phyloP scores from a whole-genome alignment of 225 moss, liverwort and hornwort species.

The Marchantia paleacea region DNA sequence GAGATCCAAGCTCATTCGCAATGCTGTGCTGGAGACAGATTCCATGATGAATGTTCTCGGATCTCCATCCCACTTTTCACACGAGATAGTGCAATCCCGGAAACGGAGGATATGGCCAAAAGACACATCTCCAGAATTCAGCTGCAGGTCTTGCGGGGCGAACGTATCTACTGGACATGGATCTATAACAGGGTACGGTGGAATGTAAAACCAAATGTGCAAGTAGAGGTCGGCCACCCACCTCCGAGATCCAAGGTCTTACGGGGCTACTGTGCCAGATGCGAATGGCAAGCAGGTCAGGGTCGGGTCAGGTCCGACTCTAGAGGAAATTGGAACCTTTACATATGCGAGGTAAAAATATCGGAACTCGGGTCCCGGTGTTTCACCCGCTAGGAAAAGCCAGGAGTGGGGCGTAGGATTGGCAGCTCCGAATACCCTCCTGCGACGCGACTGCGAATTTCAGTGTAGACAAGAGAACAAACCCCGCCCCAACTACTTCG shows the following conservation, averaged over 20 bases:
- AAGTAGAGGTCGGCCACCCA: constrained; percentile 2
- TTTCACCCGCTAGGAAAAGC: not conserved
- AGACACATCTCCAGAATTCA: constrained; percentile 7
- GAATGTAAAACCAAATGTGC: constrained; percentile 1
- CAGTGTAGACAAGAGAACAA: not conserved
- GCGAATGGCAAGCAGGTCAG: not conserved
- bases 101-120: constrained; percentile 17
- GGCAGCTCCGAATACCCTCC: not conserved
- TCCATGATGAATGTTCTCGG: constrained; percentile 21
- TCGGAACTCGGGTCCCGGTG: not conserved
- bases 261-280: constrained; percentile 2
- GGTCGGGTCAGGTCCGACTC: not conserved
- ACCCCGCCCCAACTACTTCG: not conserved
- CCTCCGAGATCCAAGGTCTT: constrained; percentile 12
- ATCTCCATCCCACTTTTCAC: constrained; percentile 35
- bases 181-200: not conserved
- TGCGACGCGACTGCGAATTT: not conserved
- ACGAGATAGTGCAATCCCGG: constrained; percentile 26
- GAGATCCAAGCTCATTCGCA: constrained; percentile 28
- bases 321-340: not conserved
- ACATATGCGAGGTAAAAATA: not conserved
- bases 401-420: not conserved
- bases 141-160: constrained; percentile 15
- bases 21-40: constrained; percentile 20
- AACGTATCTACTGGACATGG: not conserved